A percentile compares a stretch with the other conserved stretches of the same genome.
Conservation (phyloP, 2,329 filamentous ascomycete genomes). For the Trichoderma hamatum region DNA sequence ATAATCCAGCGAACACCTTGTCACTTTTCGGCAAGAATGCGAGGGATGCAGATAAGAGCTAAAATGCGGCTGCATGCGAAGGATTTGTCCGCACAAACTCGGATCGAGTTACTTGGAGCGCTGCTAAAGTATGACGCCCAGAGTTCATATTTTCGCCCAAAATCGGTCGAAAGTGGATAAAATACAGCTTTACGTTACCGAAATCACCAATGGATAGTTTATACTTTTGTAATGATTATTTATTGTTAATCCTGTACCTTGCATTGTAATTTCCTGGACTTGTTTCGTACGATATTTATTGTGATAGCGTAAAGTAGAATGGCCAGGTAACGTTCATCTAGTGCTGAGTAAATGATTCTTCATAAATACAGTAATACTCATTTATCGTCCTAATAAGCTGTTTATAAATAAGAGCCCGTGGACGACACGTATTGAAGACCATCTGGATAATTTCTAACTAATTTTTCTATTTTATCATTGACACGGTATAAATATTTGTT, state of each 20-base stretch:
- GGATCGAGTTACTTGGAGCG: background rate
- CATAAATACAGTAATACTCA: background rate
- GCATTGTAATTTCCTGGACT: background rate
- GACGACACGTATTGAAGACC: too few relatives aligned
- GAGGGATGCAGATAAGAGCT: background rate
- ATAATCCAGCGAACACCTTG: background rate
- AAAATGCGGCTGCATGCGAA: background rate
- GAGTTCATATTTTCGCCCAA: background rate
- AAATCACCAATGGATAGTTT: background rate
- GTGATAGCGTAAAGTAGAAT: background rate
- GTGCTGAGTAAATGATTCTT: background rate
- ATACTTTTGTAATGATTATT: background rate
- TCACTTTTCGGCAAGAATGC: background rate
- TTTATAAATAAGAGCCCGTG: background rate
- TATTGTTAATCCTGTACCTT: background rate
- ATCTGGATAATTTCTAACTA: too few relatives aligned
- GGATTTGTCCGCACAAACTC: background rate
- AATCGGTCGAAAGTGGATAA: slow-evolving; percentile 17
- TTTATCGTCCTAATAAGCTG: background rate
- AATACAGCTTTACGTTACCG: background rate
- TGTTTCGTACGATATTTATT: background rate
- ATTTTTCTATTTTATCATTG: background rate
- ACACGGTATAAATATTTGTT: background rate
- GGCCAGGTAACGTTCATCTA: background rate
- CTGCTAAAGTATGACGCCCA: background rate